Evolutionary conservation across 129 eudicot genomes (phyloP).

Genomic region (Flaveria bidentis): DNA sequence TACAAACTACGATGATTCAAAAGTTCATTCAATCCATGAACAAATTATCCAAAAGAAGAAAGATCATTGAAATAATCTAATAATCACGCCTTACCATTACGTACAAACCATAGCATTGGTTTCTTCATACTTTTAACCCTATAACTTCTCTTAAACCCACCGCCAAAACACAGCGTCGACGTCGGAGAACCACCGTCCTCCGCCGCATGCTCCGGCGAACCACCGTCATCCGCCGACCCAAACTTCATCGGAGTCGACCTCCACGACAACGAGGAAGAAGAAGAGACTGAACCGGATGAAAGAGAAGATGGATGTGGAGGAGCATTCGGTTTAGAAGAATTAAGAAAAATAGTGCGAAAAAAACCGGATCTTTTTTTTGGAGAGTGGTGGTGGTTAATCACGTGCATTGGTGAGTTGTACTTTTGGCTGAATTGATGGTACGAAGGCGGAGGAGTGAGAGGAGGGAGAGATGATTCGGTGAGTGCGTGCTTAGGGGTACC

Average conservation of each 20-base stretch:
- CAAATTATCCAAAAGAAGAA: constrained; percentile 10
- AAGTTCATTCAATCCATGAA: constrained; percentile 25
- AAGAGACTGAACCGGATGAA: constrained; percentile 38
- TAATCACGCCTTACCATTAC: constrained; percentile 34
- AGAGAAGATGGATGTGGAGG: constrained; percentile 35
- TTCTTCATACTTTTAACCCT: constrained; percentile 49
- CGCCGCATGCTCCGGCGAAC: constrained; percentile 24
- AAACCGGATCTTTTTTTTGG: constrained; percentile 34
- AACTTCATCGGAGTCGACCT: no score
- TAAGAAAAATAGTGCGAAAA: constrained; percentile 35
- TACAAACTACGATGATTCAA: not conserved
- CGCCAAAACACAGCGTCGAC: constrained; percentile 53
- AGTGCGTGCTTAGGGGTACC: constrained; percentile 73
- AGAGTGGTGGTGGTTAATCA: constrained; percentile 12
- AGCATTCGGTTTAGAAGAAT: constrained; percentile 15
- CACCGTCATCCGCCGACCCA: not conserved
- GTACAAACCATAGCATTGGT: constrained; percentile 44
- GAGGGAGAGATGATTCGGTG: constrained; percentile 49
- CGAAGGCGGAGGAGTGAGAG: constrained; percentile 84
- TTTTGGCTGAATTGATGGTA: constrained; percentile 24
- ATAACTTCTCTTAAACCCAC: constrained; percentile 18
- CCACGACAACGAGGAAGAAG: constrained; percentile 26
- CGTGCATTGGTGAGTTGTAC: constrained; percentile 19
- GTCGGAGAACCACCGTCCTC: constrained; percentile 46
- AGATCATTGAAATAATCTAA: not conserved